Percentiles rank a stretch among this genome's conserved stretches.
These are phyloP conservation scores for Atractiella rhizophila DNA, from an alignment of 768 basidiomycete species.

Conservation along the genomic window DNA sequence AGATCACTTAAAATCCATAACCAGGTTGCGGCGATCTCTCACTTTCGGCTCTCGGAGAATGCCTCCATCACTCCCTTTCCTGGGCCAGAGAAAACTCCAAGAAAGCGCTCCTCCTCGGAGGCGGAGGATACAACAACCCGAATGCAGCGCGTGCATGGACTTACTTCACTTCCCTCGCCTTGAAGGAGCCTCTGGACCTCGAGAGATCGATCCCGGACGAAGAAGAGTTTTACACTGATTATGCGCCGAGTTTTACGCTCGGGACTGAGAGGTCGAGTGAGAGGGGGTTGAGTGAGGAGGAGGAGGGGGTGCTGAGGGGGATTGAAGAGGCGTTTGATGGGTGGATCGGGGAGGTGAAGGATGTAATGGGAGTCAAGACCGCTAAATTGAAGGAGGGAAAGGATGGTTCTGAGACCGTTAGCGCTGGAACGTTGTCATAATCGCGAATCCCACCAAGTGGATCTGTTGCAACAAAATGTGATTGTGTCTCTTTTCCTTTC, in stretches of 20 bases:
- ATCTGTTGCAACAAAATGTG: too few relatives aligned
- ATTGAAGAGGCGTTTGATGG: constrained; percentile 7
- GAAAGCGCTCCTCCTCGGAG: constrained; percentile 17
- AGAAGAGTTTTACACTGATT: background rate
- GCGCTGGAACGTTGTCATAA: too few relatives aligned
- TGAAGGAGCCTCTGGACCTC: background rate
- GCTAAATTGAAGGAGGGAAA: too few relatives aligned
- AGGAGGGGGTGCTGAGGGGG: background rate
- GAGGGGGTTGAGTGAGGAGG: constrained; percentile 11
- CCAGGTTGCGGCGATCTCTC: constrained; percentile 31
- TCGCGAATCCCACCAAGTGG: too few relatives aligned
- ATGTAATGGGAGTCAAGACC: too few relatives aligned
- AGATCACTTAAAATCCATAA: constrained; percentile 48
- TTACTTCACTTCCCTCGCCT: constrained; percentile 39
- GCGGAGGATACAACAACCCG: constrained; percentile 58
- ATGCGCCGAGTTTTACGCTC: constrained; percentile 5
- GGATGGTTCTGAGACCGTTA: too few relatives aligned
- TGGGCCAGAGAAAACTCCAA: constrained; percentile 15
- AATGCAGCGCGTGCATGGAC: constrained; percentile 76
- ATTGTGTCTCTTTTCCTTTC: too few relatives aligned
- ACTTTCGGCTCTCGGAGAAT: background rate
- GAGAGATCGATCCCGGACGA: background rate
- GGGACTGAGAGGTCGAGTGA: background rate
- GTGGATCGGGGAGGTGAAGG: too few relatives aligned
- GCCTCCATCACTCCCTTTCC: constrained; percentile 8